Evolutionary conservation across 768 basidiomycete species (phyloP).

Genomic region (Mycena olivaceomarginata): DNA sequence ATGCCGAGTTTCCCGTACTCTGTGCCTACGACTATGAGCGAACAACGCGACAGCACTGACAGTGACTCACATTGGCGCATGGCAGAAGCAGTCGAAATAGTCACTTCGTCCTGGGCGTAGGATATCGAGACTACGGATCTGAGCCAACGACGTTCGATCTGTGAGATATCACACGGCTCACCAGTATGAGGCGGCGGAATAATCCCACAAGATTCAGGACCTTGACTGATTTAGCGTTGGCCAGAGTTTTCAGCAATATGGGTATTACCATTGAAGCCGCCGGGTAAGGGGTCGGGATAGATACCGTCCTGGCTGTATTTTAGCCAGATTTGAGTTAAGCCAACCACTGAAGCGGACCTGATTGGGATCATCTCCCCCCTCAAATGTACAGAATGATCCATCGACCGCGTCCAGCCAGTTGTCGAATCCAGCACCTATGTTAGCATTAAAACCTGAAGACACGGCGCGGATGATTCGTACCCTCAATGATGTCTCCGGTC

Average conservation of each 20-base stretch:
- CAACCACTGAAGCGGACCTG: constrained; percentile 26
- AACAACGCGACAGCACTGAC: not conserved
- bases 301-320: constrained; percentile 52
- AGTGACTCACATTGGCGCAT: constrained; percentile 60
- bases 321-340: not conserved
- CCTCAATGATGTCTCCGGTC: constrained; percentile 59
- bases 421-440: constrained; percentile 63
- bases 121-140: constrained; percentile 54
- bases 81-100: constrained; percentile 54
- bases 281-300: constrained; percentile 63
- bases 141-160: not conserved
- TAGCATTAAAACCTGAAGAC: too few relatives aligned
- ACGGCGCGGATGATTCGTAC: constrained; percentile 36
- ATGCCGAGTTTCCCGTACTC: constrained; percentile 57
- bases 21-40: constrained; percentile 14
- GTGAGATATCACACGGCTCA: not conserved
- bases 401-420: constrained; percentile 63
- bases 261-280: constrained; percentile 60
- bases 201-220: constrained; percentile 61
- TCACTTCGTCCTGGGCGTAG: constrained; percentile 58
- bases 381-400: constrained; percentile 62
- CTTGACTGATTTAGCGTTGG: constrained; percentile 34
- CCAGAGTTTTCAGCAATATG: not conserved
- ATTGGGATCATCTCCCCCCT: constrained; percentile 65
- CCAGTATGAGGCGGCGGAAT: constrained; percentile 52